Conservation (phyloP, 2,329 filamentous ascomycete genomes). For the Samsoniella hepiali region DNA sequence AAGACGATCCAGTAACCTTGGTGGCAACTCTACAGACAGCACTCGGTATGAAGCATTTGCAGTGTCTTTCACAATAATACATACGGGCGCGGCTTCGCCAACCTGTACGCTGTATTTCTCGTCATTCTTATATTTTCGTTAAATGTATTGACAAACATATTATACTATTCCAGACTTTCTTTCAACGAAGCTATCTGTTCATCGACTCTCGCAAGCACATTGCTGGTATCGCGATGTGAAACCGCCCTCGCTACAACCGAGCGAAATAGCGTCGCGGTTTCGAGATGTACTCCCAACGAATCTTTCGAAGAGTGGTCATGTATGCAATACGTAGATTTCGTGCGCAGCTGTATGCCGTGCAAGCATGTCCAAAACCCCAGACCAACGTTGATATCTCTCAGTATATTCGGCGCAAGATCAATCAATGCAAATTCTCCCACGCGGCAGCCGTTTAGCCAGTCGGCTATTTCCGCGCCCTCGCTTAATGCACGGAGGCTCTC, state of each 20-base stretch:
- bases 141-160: background rate
- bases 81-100: too few relatives aligned
- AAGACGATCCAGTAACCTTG: too few relatives aligned
- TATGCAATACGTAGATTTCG: background rate
- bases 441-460: background rate
- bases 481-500: slow-evolving; percentile 21
- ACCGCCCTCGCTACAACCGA: background rate
- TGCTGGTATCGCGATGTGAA: background rate
- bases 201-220: background rate
- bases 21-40: too few relatives aligned
- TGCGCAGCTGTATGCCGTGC: background rate
- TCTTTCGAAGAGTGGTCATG: background rate
- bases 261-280: background rate
- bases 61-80: too few relatives aligned
- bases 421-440: slow-evolving; percentile 13
- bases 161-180: too few relatives aligned
- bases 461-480: slow-evolving; percentile 19
- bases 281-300: background rate
- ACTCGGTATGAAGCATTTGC: too few relatives aligned
- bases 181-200: background rate
- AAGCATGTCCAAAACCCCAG: slow-evolving; percentile 15
- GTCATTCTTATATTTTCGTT: too few relatives aligned
- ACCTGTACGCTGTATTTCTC: too few relatives aligned
- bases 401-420: slow-evolving; percentile 21
- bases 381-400: slow-evolving; percentile 20